These are phyloP conservation scores for Bacidia rubella DNA, from an alignment of 495 filamentous ascomycete species.

Conservation along the genomic window DNA sequence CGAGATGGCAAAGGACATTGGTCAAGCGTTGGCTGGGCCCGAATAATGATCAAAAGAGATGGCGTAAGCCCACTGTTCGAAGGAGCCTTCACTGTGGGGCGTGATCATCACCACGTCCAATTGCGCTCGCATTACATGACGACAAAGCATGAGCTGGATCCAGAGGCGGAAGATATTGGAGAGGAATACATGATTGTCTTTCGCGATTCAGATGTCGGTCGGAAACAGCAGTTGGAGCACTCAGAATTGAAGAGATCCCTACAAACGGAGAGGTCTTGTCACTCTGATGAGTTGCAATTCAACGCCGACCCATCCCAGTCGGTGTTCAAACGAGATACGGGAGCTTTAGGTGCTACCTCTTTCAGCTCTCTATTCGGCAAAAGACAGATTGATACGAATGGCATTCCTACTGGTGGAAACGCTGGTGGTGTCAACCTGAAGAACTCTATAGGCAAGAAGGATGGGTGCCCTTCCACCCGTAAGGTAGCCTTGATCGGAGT, in stretches of 20 bases:
- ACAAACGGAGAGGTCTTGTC: conserved; percentile 34
- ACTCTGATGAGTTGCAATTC: conserved; percentile 54
- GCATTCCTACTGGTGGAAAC: conserved; percentile 51
- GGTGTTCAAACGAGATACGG: conserved; percentile 38
- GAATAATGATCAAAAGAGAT: conserved; percentile 64
- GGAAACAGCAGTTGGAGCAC: conserved; percentile 22
- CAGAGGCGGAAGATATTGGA: conserved; percentile 41
- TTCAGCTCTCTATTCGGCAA: conserved; percentile 44
- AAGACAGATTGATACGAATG: conserved; percentile 40
- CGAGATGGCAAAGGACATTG: conserved; percentile 50
- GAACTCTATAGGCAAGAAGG: conserved; percentile 63
- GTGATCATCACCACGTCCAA: conserved; percentile 82
- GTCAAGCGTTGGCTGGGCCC: conserved; percentile 75
- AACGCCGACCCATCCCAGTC: conserved; percentile 55
- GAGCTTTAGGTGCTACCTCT: conserved; percentile 39
- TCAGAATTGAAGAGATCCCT: conserved; percentile 39
- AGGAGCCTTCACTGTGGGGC: conserved; percentile 69
- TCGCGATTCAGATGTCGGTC: conserved; percentile 72
- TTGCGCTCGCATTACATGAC: conserved; percentile 57
- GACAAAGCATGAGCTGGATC: conserved; percentile 63
- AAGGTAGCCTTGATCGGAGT: conserved; percentile 87
- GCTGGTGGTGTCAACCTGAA: conserved; percentile 72
- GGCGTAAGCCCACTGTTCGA: conserved; percentile 73
- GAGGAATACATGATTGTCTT: conserved; percentile 84
- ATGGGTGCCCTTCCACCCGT: conserved; percentile 73